A percentile compares a stretch with the other conserved stretches of the same genome.
Conservation (phyloP, 345 rosid genomes). For the Citrus sinensis region DVS_A1.0 CM039169.1:28997501-28998000, state of each 20-base stretch:
- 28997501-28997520: too few relatives aligned
- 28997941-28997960: neutral
- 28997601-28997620: too few relatives aligned
- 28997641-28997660: neutral
- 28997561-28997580: neutral
- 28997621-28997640: neutral
- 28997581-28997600: too few relatives aligned
- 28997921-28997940: neutral
- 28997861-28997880: conserved; percentile 24
- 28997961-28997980: neutral
- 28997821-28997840: neutral
- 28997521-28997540: too few relatives aligned
- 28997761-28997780: conserved; percentile 15
- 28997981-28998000: conserved; percentile 13
- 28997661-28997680: neutral
- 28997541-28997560: too few relatives aligned
- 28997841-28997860: neutral
- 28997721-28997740: too few relatives aligned
- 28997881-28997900: conserved; percentile 5
- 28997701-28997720: too few relatives aligned
- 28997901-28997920: neutral
- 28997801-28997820: neutral
- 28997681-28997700: too few relatives aligned
- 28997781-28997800: neutral
- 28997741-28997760: neutral